Base-by-base conservation (phyloP, 1,284 basidiomycete species). In the Mycena sp. region DNA sequence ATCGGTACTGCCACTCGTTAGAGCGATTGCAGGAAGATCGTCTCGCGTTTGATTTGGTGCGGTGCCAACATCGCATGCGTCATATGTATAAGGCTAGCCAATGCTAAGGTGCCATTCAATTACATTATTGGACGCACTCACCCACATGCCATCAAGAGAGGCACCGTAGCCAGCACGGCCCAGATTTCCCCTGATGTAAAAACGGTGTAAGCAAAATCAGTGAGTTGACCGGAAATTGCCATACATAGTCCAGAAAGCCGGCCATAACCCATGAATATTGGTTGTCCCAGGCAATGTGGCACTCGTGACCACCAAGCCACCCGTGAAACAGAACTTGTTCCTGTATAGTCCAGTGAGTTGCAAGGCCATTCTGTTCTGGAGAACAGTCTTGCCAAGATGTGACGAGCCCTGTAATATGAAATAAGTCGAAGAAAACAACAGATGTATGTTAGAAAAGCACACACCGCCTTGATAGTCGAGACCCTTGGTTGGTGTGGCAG, bases 61-160 rank as follows among this genome's bases (percentile, higher is more conserved):
- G 2, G 91, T 91, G 2, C 91, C 92, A 29, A 89, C 83, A 70
- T 92, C 91, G 72, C 91, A 94, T 0, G 82, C 72, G 69, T 91
- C 89, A 75, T 94, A 93, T 1, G 88, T 87, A 73, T 94, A 94
- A 7, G 90, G 91, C 84, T 91, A 41, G 19, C 29, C 37, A 35
- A 6, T 21, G 37, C 28, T 59, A 17, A 59, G 43, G 9, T 3
- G 5, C 11, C 6, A 16, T 9, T 30, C 17, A 37, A 43, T 29
- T 51, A 45, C n/a, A n/a, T 37, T 16, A 19, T 12, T 9, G 6
- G 17, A 37, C 5, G 25, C 10, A 72, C 79, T 52, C 64, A 82
- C 82, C 74, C 67, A 68, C 21, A 80, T 74, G 46, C 83, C 83
- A 59, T 84, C 81, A 0, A 84, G 73, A 60, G 74, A 79, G 19